Evolutionary conservation across 2,329 filamentous ascomycete genomes (phyloP).

Genomic region (Hyphodiscus sp.): DNA sequence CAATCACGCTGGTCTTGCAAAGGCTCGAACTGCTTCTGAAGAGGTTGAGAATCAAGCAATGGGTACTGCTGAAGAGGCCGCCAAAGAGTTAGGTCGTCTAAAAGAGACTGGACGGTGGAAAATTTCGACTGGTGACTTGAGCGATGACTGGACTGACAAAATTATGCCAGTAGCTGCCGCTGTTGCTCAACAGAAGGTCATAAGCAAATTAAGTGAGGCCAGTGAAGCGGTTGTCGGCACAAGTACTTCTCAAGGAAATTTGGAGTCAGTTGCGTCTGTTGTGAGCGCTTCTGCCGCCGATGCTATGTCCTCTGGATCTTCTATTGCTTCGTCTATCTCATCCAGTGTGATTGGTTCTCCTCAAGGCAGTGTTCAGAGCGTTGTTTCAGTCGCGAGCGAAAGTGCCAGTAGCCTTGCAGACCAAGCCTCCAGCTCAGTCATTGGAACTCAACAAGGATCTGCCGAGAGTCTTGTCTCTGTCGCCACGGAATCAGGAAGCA

Average conservation of each 20-base stretch:
- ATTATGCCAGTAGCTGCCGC: slow-evolving; percentile 52
- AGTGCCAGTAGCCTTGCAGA: slow-evolving; percentile 14
- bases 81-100: slow-evolving; percentile 70
- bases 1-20: slow-evolving; percentile 62
- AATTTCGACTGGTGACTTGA: slow-evolving; percentile 64
- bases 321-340: slow-evolving; percentile 14
- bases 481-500: slow-evolving; percentile 24
- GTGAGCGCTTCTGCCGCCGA: slow-evolving; percentile 20
- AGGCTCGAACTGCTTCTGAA: slow-evolving; percentile 60
- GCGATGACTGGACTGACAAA: slow-evolving; percentile 71
- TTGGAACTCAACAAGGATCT: slow-evolving; percentile 25
- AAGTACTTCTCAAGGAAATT: slow-evolving; percentile 19
- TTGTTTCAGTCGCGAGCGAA: slow-evolving; percentile 16
- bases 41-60: slow-evolving; percentile 75
- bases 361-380: slow-evolving; percentile 17
- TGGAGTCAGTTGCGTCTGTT: slow-evolving; percentile 30
- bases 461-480: slow-evolving; percentile 31
- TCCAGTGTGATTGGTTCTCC: slow-evolving; percentile 13
- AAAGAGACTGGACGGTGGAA: slow-evolving; percentile 86
- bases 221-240: slow-evolving; percentile 21
- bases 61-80: slow-evolving; percentile 69
- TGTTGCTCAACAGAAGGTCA: slow-evolving; percentile 31
- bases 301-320: slow-evolving; percentile 15
- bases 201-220: slow-evolving; percentile 23
- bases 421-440: slow-evolving; percentile 19